Conservation (phyloP, 2,329 filamentous ascomycete species). For the Aspergillus puulaauensis region DNA sequence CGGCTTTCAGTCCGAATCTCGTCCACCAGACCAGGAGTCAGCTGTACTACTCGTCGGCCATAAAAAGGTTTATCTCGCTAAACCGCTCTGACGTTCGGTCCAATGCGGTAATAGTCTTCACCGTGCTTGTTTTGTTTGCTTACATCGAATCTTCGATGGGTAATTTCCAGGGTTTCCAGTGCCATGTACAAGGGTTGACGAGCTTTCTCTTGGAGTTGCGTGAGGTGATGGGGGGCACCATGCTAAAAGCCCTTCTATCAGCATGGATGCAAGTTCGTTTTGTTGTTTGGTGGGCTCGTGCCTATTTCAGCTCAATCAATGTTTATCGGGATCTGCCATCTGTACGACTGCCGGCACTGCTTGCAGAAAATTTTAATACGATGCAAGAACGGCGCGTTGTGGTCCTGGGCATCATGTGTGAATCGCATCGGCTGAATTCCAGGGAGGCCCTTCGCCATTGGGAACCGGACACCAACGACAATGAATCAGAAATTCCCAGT, state of each 20-base stretch:
- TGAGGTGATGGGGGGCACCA: neutral
- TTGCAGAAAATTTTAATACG: neutral
- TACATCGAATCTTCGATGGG: constrained; percentile 25
- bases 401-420: constrained; percentile 23
- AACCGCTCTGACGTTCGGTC: constrained; percentile 3
- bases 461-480: neutral
- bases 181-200: constrained; percentile 18
- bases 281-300: constrained; percentile 27
- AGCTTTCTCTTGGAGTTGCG: constrained; percentile 3
- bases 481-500: too few species aligned
- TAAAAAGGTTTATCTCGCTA: constrained; percentile 6
- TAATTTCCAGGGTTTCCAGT: constrained; percentile 23
- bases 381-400: constrained; percentile 17
- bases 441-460: constrained; percentile 11
- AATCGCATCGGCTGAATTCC: constrained; percentile 24
- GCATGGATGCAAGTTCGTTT: constrained; percentile 24
- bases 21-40: constrained; percentile 24
- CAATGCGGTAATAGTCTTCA: constrained; percentile 9
- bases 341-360: constrained; percentile 8
- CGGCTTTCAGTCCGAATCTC: constrained; percentile 15
- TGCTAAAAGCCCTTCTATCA: constrained; percentile 15
- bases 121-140: constrained; percentile 19
- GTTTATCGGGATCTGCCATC: constrained; percentile 16
- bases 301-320: constrained; percentile 24
- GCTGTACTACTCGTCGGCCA: constrained; percentile 25